phyloP scores from a whole-genome alignment of 208 protist species.

The Trypanosoma melophagium region DNA sequence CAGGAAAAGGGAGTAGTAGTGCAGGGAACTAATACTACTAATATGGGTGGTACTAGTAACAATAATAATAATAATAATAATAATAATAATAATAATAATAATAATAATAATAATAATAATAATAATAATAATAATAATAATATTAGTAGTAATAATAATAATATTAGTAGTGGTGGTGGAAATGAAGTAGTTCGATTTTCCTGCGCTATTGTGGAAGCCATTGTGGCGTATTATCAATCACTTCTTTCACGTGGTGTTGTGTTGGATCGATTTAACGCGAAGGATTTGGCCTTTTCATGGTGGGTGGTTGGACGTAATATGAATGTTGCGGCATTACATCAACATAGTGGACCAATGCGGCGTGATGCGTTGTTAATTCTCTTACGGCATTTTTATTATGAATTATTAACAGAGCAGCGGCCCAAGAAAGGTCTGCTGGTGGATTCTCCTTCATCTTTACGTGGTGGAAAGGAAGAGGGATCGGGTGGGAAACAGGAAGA shows the following conservation, averaged over 20 bases:
- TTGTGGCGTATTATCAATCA: slow-evolving; percentile 75
- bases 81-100: neutral
- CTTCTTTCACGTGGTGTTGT: slow-evolving; percentile 76
- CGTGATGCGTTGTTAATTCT: slow-evolving; percentile 73
- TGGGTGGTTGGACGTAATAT: slow-evolving; percentile 84
- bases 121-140: neutral
- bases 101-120: neutral
- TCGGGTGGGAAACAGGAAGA: neutral
- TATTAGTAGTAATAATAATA: neutral
- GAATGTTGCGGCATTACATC: slow-evolving; percentile 53
- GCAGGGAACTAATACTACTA: too few species aligned
- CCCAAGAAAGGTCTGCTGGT: slow-evolving; percentile 19
- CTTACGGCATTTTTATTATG: slow-evolving; percentile 74
- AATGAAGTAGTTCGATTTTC: slow-evolving; percentile 24
- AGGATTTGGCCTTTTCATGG: slow-evolving; percentile 79
- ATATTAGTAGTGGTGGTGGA: neutral
- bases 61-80: too few species aligned
- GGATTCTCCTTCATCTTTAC: neutral
- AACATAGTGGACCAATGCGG: slow-evolving; percentile 39
- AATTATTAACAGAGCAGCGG: slow-evolving; percentile 36
- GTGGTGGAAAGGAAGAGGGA: neutral
- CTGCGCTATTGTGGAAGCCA: slow-evolving; percentile 37
- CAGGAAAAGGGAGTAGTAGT: too few species aligned
- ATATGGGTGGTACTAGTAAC: too few species aligned
- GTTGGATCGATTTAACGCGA: slow-evolving; percentile 79